phyloP scores from a whole-genome alignment of 768 basidiomycete genomes.

The Amanita molliuscula region DNA sequence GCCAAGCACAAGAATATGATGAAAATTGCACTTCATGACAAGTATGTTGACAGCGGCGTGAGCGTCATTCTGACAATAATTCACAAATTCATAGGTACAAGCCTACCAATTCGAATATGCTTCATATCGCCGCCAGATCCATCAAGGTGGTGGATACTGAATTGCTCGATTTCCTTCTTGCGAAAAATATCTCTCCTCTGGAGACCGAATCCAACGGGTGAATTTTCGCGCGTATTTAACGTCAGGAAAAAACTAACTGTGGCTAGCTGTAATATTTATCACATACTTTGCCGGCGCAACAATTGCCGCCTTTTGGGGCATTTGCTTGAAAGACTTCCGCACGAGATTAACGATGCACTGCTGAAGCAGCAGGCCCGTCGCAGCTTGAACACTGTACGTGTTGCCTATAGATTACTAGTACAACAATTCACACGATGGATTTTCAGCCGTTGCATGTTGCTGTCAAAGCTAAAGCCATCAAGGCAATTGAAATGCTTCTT shows the following conservation, averaged over 20 bases:
- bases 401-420: not conserved
- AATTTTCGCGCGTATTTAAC: constrained; percentile 5
- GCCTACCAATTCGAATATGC: constrained; percentile 33
- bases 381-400: constrained; percentile 9
- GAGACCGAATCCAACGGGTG: constrained; percentile 37
- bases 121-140: constrained; percentile 30
- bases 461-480: constrained; percentile 23
- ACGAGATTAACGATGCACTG: constrained; percentile 15
- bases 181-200: constrained; percentile 31
- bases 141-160: constrained; percentile 14
- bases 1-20: constrained; percentile 30
- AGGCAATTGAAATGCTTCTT: constrained; percentile 25
- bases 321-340: constrained; percentile 38
- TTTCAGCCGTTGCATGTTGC: constrained; percentile 48
- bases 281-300: constrained; percentile 27
- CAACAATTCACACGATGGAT: not conserved
- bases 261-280: constrained; percentile 47
- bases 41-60: constrained; percentile 19
- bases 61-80: not conserved
- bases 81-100: constrained; percentile 25
- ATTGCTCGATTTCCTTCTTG: constrained; percentile 40
- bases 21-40: constrained; percentile 28
- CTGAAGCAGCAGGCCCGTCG: constrained; percentile 14
- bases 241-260: not conserved
- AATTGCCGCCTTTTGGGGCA: constrained; percentile 26